Evolutionary conservation across 1,139 yeast species (phyloP).

Genomic region (Taiozyma sp.): DNA sequence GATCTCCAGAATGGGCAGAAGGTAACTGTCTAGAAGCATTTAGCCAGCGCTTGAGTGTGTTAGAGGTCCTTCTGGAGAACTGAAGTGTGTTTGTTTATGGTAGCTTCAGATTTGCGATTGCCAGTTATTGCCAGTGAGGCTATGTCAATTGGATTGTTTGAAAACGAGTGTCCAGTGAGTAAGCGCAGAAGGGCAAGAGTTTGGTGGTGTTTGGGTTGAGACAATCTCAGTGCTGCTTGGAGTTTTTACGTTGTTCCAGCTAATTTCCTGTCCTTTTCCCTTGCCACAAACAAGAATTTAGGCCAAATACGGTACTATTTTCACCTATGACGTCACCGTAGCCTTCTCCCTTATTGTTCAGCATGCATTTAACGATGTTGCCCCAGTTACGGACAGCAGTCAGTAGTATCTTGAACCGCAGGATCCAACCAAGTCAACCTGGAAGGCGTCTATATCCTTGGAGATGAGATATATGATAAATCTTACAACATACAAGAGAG

Average conservation of each 20-base stretch:
- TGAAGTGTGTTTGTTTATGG: background rate
- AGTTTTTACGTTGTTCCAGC: background rate
- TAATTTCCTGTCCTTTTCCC: no score
- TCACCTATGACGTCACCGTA: background rate
- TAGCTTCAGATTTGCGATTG: background rate
- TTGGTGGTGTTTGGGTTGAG: no score
- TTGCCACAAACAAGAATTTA: background rate
- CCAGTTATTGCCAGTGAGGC: background rate
- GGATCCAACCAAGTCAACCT: no score
- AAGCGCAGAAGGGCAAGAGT: background rate
- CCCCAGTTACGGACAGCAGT: no score
- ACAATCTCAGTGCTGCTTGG: no score
- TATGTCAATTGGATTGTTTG: background rate
- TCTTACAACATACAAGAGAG: no score
- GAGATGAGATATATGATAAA: no score
- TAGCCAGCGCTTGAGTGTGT: background rate
- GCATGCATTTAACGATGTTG: no score
- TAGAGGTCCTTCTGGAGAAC: background rate
- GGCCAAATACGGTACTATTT: no score
- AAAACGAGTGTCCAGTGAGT: background rate
- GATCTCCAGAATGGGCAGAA: conserved; percentile 17
- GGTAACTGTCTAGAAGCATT: conserved; percentile 15
- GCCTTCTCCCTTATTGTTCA: background rate
- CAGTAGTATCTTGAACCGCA: no score
- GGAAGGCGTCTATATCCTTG: no score